phyloP scores from a whole-genome alignment of 1,284 basidiomycete genomes.

The Cutaneotrichosporon daszewskae region DNA sequence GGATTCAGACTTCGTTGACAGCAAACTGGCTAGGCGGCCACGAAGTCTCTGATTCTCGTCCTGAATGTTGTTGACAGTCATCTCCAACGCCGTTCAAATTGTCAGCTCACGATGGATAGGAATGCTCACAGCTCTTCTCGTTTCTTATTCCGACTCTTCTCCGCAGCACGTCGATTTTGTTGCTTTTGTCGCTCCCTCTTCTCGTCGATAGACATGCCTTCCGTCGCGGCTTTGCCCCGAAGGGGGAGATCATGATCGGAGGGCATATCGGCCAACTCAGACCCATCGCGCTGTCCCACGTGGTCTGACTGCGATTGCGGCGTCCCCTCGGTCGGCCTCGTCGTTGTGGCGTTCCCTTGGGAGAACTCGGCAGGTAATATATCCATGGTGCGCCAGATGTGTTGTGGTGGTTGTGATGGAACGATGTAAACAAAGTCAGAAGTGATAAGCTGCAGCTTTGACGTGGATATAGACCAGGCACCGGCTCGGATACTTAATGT shows the following conservation, averaged over 20 bases:
- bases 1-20: slow-evolving; percentile 14
- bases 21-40: slow-evolving; percentile 24
- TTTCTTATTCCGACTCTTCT: slow-evolving; percentile 40
- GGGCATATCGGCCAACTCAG: too few relatives aligned
- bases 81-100: slow-evolving; percentile 32
- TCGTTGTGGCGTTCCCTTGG: too few relatives aligned
- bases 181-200: slow-evolving; percentile 40
- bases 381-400: too few relatives aligned
- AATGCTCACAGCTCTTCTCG: slow-evolving; percentile 37
- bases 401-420: too few relatives aligned
- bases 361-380: too few relatives aligned
- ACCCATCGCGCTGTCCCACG: too few relatives aligned
- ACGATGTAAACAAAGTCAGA: too few relatives aligned
- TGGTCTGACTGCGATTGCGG: too few relatives aligned
- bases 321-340: too few relatives aligned
- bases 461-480: too few relatives aligned
- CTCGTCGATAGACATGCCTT: slow-evolving; percentile 23
- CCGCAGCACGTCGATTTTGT: slow-evolving; percentile 43
- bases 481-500: too few relatives aligned
- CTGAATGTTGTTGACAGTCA: slow-evolving; percentile 34
- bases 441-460: too few relatives aligned
- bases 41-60: slow-evolving; percentile 40
- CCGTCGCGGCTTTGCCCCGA: slow-evolving; percentile 11
- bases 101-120: neutral
- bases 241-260: slow-evolving; percentile 4